These are phyloP conservation scores for Ocimum tenuiflorum DNA, from an alignment of 257 asterid species.

Conservation along the genomic window DNA sequence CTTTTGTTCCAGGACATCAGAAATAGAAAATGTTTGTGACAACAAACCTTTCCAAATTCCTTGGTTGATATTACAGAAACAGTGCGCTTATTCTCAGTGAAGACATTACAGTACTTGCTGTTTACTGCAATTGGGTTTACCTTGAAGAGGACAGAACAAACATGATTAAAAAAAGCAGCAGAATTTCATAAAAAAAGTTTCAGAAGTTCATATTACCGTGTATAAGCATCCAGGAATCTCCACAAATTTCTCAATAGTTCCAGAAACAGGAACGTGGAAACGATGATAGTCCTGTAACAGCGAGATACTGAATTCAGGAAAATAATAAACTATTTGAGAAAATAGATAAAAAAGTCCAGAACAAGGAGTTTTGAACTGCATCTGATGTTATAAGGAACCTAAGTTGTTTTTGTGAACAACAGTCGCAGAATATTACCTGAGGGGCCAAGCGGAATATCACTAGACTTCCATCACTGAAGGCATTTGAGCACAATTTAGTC, in stretches of 20 bases:
- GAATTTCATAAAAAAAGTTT: conserved; percentile 9
- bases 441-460: conserved; percentile 99
- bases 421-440: conserved; percentile 48
- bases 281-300: conserved; percentile 90
- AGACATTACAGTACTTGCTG: conserved; percentile 97
- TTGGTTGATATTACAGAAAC: conserved; percentile 69
- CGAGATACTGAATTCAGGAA: conserved; percentile 7
- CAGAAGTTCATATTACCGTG: conserved; percentile 47
- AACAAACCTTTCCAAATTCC: conserved; percentile 91
- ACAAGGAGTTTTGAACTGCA: not conserved
- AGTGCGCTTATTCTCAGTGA: conserved; percentile 92
- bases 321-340: not conserved
- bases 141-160: conserved; percentile 37
- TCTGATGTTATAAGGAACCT: not conserved
- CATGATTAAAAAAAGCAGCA: conserved; percentile 20
- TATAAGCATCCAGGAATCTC: conserved; percentile 89
- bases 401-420: conserved; percentile 4
- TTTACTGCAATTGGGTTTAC: conserved; percentile 99
- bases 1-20: conserved; percentile 4
- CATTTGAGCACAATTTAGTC: conserved; percentile 49
- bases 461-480: conserved; percentile 64
- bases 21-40: conserved; percentile 4
- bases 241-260: conserved; percentile 72
- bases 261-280: conserved; percentile 91
- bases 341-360: conserved; percentile 3